Percentiles rank a stretch among this genome's conserved stretches.
phyloP scores from a whole-genome alignment of 495 filamentous ascomycete genomes.

The Aspergillus nanangensis region DNA sequence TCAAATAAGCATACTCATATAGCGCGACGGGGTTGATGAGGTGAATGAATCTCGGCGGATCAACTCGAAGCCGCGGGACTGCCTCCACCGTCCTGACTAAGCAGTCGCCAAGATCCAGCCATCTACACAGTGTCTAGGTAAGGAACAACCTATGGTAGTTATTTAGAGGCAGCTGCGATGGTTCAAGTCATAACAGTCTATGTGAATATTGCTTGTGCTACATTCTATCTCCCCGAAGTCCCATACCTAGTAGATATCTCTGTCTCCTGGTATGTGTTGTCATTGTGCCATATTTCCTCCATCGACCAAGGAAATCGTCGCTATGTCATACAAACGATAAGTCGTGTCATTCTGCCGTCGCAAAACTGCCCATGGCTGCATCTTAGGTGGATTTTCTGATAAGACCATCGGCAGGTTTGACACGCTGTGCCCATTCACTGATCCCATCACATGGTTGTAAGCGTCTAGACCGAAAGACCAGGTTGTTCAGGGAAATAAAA shows the following conservation, averaged over 20 bases:
- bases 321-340: slow-evolving; percentile 7
- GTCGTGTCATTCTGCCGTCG: slow-evolving; percentile 11
- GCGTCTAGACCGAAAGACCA: no score
- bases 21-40: slow-evolving; percentile 3
- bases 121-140: background rate
- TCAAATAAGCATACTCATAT: slow-evolving; percentile 3
- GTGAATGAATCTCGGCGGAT: slow-evolving; percentile 10
- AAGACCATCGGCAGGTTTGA: slow-evolving; percentile 53
- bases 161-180: no score
- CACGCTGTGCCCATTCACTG: slow-evolving; percentile 76
- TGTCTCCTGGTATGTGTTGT: background rate
- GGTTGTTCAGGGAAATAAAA: background rate
- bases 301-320: slow-evolving; percentile 1
- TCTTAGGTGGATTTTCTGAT: slow-evolving; percentile 48
- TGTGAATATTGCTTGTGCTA: slow-evolving; percentile 1
- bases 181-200: no score
- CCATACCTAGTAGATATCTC: background rate
- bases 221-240: slow-evolving; percentile 1
- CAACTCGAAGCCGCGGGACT: slow-evolving; percentile 16
- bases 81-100: slow-evolving; percentile 19
- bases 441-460: no score
- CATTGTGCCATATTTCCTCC: background rate
- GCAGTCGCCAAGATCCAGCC: background rate
- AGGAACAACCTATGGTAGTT: no score
- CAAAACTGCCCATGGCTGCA: background rate